phyloP scores from a whole-genome alignment of 2,329 filamentous ascomycete species.

The Hypoxylon sp. region DNA sequence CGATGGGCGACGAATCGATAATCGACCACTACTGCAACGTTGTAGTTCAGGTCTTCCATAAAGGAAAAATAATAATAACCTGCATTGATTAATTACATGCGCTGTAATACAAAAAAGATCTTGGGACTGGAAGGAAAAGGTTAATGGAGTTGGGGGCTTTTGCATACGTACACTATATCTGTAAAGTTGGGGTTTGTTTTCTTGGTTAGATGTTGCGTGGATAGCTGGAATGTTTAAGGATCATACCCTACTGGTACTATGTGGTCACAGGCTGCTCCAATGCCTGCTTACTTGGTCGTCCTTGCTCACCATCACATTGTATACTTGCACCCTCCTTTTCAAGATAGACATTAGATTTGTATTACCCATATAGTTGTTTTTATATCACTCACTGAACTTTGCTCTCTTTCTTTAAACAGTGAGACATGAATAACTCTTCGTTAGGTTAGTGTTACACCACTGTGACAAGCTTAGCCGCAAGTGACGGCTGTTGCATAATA shows the following conservation, averaged over 20 bases:
- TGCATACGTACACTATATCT: constrained; percentile 10
- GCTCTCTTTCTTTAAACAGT: not conserved
- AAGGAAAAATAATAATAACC: not conserved
- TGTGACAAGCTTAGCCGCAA: too few species aligned
- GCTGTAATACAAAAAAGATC: constrained; percentile 25
- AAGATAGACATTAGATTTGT: not conserved
- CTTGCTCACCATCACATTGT: not conserved
- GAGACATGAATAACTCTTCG: not conserved
- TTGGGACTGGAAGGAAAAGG: constrained; percentile 28
- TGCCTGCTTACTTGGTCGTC: not conserved
- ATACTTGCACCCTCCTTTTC: not conserved
- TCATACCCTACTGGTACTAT: not conserved
- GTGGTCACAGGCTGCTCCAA: not conserved
- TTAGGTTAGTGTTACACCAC: too few species aligned
- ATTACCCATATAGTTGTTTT: not conserved
- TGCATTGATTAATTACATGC: constrained; percentile 28
- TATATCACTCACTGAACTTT: not conserved
- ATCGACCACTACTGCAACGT: constrained; percentile 53
- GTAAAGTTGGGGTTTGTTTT: not conserved
- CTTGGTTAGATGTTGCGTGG: not conserved
- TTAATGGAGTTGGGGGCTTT: constrained; percentile 22
- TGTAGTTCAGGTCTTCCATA: constrained; percentile 47
- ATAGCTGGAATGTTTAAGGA: not conserved
- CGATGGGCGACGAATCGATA: constrained; percentile 50
- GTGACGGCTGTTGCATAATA: too few species aligned